These are phyloP conservation scores for Metarhizium guizhouense DNA, from an alignment of 2,329 filamentous ascomycete genomes.

Conservation along the genomic window DNA sequence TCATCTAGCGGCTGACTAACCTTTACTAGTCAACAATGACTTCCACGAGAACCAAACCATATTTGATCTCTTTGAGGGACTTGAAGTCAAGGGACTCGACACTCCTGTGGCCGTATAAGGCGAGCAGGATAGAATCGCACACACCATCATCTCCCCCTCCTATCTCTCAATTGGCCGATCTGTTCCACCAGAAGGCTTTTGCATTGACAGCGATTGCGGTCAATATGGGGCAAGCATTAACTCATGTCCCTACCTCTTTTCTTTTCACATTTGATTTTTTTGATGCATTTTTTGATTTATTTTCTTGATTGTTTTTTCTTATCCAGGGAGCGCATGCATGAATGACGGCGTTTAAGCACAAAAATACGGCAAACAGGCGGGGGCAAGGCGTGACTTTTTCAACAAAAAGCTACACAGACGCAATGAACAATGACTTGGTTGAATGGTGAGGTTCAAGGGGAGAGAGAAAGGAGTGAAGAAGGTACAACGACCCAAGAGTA, in stretches of 20 bases:
- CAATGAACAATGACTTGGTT: not conserved
- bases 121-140: not conserved
- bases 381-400: conserved; percentile 26
- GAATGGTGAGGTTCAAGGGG: not conserved
- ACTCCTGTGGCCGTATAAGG: conserved; percentile 12
- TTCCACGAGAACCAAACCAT: conserved; percentile 80
- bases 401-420: conserved; percentile 30
- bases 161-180: not conserved
- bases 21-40: conserved; percentile 78
- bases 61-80: conserved; percentile 75
- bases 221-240: conserved; percentile 6
- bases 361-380: conserved; percentile 10
- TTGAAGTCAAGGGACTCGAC: conserved; percentile 60
- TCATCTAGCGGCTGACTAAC: not conserved
- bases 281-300: not conserved
- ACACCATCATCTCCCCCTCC: not conserved
- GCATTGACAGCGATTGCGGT: conserved; percentile 6
- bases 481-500: conserved; percentile 2
- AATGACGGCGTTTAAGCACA: conserved; percentile 5
- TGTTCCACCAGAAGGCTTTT: conserved; percentile 9
- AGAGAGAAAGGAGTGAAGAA: conserved; percentile 1
- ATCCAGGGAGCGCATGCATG: conserved; percentile 3
- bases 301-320: conserved; percentile 1
- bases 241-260: conserved; percentile 2
- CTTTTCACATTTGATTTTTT: not conserved